Percentiles rank a stretch among this genome's conserved stretches.
These are phyloP conservation scores for Rhizopogon vinicolor DNA, from an alignment of 768 basidiomycete species.

Conservation along the genomic window DNA sequence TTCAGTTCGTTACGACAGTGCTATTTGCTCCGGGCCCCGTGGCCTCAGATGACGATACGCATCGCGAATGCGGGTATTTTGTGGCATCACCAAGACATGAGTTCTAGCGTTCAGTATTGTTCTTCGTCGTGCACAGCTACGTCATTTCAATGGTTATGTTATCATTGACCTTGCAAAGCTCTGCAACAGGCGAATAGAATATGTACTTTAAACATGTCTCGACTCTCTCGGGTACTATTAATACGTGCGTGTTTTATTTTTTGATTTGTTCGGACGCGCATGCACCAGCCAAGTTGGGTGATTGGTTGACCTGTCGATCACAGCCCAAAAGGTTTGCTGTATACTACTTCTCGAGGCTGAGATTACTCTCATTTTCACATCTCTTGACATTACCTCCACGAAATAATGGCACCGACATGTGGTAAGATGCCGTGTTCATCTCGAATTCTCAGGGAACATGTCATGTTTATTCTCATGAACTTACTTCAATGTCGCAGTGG, in stretches of 20 bases:
- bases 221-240: neutral
- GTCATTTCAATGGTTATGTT: neutral
- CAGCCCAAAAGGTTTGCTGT: neutral
- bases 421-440: neutral
- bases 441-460: neutral
- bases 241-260: neutral
- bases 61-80: neutral
- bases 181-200: neutral
- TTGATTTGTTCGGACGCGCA: neutral
- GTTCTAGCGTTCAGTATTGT: neutral
- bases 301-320: neutral
- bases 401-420: neutral
- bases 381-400: neutral
- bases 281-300: neutral
- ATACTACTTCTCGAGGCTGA: neutral
- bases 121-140: neutral
- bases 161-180: neutral
- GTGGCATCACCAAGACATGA: neutral
- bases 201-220: neutral
- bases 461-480: neutral
- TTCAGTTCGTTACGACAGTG: too few species aligned
- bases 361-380: neutral
- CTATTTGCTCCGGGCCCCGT: neutral
- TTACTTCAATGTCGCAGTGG: neutral
- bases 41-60: neutral